These are phyloP conservation scores for Taphrina wiesneri DNA, from an alignment of 1,139 yeast species.

Conservation along the genomic window DNA sequence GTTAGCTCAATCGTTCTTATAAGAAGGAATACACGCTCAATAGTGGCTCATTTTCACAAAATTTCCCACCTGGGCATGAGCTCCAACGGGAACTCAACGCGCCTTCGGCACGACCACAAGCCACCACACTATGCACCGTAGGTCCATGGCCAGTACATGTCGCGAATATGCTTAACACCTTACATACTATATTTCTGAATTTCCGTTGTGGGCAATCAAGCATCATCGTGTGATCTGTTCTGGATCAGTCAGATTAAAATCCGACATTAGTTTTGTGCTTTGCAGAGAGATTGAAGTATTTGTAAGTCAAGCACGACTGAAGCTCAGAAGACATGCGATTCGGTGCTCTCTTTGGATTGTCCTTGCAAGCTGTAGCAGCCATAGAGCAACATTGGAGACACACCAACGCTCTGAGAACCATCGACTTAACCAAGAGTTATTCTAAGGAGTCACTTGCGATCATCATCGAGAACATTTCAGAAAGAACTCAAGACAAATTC, in stretches of 20 bases:
- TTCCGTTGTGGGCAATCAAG: no score
- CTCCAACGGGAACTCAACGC: neutral
- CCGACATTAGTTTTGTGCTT: no score
- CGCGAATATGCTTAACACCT: no score
- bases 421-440: constrained; percentile 70
- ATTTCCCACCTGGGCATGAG: neutral
- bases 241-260: no score
- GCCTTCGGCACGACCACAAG: neutral
- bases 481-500: constrained; percentile 59
- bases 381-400: constrained; percentile 41
- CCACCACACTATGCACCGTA: neutral
- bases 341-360: neutral
- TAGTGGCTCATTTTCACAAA: neutral
- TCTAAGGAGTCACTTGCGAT: constrained; percentile 62
- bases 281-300: neutral
- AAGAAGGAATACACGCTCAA: neutral
- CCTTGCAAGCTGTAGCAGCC: neutral
- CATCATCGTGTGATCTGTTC: no score
- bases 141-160: neutral
- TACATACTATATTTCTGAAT: no score
- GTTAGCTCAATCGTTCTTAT: neutral
- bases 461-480: constrained; percentile 60
- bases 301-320: neutral
- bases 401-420: constrained; percentile 43
- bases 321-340: neutral